Evolutionary conservation across 352 stramenopile genomes (phyloP).

Genomic region (Pythium pectinolyticum): DNA sequence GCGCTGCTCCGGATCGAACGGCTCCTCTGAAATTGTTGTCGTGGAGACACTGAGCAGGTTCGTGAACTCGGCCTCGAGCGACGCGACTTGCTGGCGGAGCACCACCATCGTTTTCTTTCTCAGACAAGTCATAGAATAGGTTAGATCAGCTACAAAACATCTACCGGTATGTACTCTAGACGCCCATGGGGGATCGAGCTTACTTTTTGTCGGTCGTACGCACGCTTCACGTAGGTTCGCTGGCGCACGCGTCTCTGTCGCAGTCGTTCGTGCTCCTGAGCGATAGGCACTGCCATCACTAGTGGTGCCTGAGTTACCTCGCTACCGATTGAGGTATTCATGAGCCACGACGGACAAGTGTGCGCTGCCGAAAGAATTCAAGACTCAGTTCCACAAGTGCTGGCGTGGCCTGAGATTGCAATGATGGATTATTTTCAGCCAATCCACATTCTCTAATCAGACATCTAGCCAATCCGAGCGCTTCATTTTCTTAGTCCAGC

Average conservation of each 20-base stretch:
- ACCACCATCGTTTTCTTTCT: neutral
- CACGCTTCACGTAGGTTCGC: conserved; percentile 14
- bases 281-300: too few species aligned
- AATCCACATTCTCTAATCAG: too few species aligned
- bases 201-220: conserved; percentile 14
- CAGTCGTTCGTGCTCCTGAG: neutral
- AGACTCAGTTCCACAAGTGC: neutral
- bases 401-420: too few species aligned
- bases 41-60: neutral
- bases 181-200: neutral
- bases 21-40: neutral
- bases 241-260: neutral
- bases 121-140: neutral
- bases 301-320: too few species aligned
- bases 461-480: neutral
- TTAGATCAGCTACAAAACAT: too few species aligned
- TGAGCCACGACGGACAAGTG: neutral
- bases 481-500: neutral
- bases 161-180: neutral
- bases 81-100: neutral
- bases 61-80: neutral
- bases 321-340: too few species aligned
- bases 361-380: neutral
- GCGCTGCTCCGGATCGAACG: neutral
- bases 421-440: too few species aligned